A percentile compares a stretch with the other conserved stretches of the same genome.
phyloP scores from a whole-genome alignment of 2,329 filamentous ascomycete species.

The Trichoderma atroviride region DNA sequence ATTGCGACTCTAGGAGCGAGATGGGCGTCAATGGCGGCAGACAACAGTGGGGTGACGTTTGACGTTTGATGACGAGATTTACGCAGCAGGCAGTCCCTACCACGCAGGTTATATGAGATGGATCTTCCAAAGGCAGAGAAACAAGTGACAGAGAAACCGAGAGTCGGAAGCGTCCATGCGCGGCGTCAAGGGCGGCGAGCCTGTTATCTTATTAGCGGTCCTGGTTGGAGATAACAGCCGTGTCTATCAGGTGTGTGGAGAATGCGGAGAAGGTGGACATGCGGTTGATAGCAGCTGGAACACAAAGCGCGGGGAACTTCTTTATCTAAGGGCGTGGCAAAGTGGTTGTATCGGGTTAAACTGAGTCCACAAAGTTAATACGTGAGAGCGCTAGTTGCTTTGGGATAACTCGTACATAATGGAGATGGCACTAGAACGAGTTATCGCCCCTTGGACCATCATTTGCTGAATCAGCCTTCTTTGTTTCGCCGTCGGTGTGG shows the following conservation, averaged over 20 bases:
- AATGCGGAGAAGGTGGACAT: slow-evolving; percentile 4
- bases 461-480: not conserved
- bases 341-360: not conserved
- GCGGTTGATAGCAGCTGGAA: not conserved
- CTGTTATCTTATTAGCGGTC: slow-evolving; percentile 2
- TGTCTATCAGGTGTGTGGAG: not conserved
- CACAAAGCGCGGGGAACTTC: not conserved
- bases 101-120: not conserved
- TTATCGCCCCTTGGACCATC: not conserved
- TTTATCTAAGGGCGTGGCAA: not conserved
- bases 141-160: slow-evolving; percentile 2
- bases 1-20: not conserved
- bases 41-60: not conserved
- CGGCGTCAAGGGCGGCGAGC: slow-evolving; percentile 13
- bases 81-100: not conserved
- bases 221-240: slow-evolving; percentile 4
- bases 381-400: not conserved
- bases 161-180: slow-evolving; percentile 7
- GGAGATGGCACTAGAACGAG: not conserved
- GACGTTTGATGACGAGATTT: not conserved
- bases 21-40: slow-evolving; percentile 11
- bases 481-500: not conserved
- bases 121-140: not conserved
- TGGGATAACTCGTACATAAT: not conserved
- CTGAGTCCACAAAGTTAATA: not conserved